Percentiles rank a stretch among this genome's conserved stretches.
phyloP scores from a whole-genome alignment of 306 rosid species.

The Alnus rubra region DNA sequence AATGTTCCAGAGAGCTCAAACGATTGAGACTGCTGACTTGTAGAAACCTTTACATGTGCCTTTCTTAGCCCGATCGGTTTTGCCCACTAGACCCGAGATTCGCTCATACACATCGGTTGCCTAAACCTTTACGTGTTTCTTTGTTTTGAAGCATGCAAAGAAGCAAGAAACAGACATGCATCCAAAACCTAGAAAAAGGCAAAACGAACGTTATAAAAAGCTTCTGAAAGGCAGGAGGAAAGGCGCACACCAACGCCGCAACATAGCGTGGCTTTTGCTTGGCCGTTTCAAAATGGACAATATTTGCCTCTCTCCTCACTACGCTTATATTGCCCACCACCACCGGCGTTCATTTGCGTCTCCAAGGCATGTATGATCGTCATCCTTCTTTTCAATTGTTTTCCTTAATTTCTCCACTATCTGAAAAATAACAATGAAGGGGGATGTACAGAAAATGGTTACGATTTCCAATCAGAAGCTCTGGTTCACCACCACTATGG shows the following conservation, averaged over 20 bases:
- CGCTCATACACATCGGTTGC: neutral
- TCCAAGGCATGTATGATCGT: neutral
- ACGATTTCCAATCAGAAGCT: neutral
- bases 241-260: constrained; percentile 22
- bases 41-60: neutral
- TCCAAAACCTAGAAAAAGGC: constrained; percentile 9
- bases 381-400: too few relatives aligned
- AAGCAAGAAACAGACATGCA: constrained; percentile 10
- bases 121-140: neutral
- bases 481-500: neutral
- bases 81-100: neutral
- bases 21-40: neutral
- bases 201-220: constrained; percentile 14
- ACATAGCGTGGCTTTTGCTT: constrained; percentile 18
- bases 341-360: neutral
- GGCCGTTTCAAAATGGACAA: constrained; percentile 20
- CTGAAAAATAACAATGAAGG: constrained; percentile 8
- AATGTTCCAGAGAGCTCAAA: too few relatives aligned
- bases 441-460: neutral
- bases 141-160: constrained; percentile 11
- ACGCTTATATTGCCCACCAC: too few relatives aligned
- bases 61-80: neutral
- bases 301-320: neutral
- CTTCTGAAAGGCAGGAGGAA: constrained; percentile 7
- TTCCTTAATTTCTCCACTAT: neutral